phyloP scores from a whole-genome alignment of 1,284 basidiomycete genomes.

The Cryptococcus sp. region DNA sequence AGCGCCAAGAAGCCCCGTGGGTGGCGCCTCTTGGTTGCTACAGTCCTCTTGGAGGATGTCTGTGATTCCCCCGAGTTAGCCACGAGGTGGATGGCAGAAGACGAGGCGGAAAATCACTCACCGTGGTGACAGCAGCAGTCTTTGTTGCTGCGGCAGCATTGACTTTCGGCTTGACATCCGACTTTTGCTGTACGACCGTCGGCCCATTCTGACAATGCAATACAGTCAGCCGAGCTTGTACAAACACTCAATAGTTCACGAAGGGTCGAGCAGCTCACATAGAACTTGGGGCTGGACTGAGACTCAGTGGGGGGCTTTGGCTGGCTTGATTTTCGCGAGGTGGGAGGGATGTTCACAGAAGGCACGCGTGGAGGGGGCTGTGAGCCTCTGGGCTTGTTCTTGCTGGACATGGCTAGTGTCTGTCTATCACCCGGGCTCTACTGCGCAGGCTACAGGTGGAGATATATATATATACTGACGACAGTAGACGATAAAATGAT shows the following conservation, averaged over 20 bases:
- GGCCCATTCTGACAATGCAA: slow-evolving; percentile 30
- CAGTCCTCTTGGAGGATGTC: slow-evolving; percentile 20
- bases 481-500: too few species aligned
- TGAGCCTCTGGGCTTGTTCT: slow-evolving; percentile 8
- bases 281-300: slow-evolving; percentile 20
- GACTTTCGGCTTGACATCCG: slow-evolving; percentile 11
- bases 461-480: too few species aligned
- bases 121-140: slow-evolving; percentile 25
- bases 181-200: slow-evolving; percentile 19
- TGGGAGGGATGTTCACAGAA: slow-evolving; percentile 9
- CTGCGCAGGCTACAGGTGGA: too few species aligned
- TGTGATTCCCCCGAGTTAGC: slow-evolving; percentile 1
- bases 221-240: not conserved
- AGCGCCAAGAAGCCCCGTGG: slow-evolving; percentile 33
- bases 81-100: not conserved
- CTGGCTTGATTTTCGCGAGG: slow-evolving; percentile 13
- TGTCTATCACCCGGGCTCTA: too few species aligned
- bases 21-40: slow-evolving; percentile 24
- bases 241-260: not conserved
- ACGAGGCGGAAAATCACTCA: slow-evolving; percentile 7
- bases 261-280: slow-evolving; percentile 17
- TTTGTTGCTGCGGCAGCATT: slow-evolving; percentile 15
- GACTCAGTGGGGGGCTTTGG: slow-evolving; percentile 7
- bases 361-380: slow-evolving; percentile 11
- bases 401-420: slow-evolving; percentile 10